These are phyloP conservation scores for Phyllosticta paracitricarpa DNA, from an alignment of 2,329 filamentous ascomycete species.

Conservation along the genomic window DNA sequence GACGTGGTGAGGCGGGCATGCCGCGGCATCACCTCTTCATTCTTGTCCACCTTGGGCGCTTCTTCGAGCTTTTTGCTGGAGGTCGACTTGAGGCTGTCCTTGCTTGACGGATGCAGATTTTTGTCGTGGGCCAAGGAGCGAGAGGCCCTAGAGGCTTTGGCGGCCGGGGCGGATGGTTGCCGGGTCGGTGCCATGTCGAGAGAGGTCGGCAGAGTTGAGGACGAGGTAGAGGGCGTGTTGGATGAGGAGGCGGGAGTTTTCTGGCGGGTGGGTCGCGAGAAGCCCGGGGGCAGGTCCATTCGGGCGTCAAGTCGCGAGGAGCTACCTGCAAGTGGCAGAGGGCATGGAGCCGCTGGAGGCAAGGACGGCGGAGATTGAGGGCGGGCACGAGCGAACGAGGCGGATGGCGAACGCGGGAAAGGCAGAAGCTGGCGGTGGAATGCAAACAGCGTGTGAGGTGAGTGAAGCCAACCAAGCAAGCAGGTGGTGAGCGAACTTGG, in stretches of 20 bases:
- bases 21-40: constrained; percentile 24
- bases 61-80: constrained; percentile 26
- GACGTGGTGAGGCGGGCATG: neutral
- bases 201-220: neutral
- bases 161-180: neutral
- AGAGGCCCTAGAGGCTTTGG: constrained; percentile 2
- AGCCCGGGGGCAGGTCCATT: neutral
- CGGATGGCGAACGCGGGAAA: neutral
- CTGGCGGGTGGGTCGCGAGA: constrained; percentile 9
- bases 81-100: constrained; percentile 31
- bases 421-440: neutral
- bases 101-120: constrained; percentile 24
- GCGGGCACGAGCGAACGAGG: neutral
- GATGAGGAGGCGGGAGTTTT: constrained; percentile 8
- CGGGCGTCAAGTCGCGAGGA: neutral
- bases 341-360: neutral
- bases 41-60: constrained; percentile 20
- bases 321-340: neutral
- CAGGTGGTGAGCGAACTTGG: neutral
- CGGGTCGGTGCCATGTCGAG: constrained; percentile 7
- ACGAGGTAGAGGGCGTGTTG: neutral
- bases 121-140: constrained; percentile 21
- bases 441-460: neutral
- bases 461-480: neutral
- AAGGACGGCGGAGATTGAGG: neutral